Evolutionary conservation across 768 basidiomycete genomes (phyloP).

Genomic region (Hortiboletus campestris): DNA sequence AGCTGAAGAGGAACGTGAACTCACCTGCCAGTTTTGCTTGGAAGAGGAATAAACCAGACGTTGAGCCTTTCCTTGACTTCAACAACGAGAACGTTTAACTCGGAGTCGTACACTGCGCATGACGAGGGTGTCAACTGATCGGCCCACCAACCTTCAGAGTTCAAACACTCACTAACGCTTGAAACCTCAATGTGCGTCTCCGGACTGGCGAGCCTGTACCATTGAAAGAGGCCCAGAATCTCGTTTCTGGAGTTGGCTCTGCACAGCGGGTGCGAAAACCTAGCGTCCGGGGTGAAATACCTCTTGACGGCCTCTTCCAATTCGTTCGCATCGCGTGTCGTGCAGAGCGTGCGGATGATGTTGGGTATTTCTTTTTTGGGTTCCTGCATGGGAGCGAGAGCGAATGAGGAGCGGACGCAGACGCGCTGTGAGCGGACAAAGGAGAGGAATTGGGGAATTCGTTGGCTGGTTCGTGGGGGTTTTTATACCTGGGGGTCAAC

Average conservation of each 20-base stretch:
- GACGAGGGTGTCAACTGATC: not conserved
- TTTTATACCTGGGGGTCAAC: slow-evolving; percentile 17
- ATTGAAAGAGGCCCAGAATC: slow-evolving; percentile 57
- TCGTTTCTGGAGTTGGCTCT: slow-evolving; percentile 51
- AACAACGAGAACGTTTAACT: slow-evolving; percentile 42
- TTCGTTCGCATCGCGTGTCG: slow-evolving; percentile 46
- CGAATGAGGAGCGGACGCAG: not conserved
- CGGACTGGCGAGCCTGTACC: slow-evolving; percentile 65
- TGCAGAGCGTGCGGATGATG: slow-evolving; percentile 46
- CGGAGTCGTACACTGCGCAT: slow-evolving; percentile 47
- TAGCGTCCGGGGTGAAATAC: slow-evolving; percentile 55
- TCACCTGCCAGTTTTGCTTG: slow-evolving; percentile 46
- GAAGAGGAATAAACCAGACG: slow-evolving; percentile 50
- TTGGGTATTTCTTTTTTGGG: slow-evolving; percentile 48
- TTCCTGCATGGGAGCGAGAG: slow-evolving; percentile 47
- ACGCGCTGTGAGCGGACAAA: not conserved
- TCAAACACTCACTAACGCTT: slow-evolving; percentile 41
- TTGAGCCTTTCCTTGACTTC: slow-evolving; percentile 44
- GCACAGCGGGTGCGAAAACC: slow-evolving; percentile 60
- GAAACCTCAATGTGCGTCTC: slow-evolving; percentile 40
- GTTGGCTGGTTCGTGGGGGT: not conserved
- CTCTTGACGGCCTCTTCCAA: slow-evolving; percentile 46
- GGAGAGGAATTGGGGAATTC: not conserved
- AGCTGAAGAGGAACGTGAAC: slow-evolving; percentile 4
- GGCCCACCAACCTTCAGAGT: not conserved